A percentile compares a stretch with the other conserved stretches of the same genome.
phyloP scores from a whole-genome alignment of 208 protist species.

The Entamoeba dispar region DNA sequence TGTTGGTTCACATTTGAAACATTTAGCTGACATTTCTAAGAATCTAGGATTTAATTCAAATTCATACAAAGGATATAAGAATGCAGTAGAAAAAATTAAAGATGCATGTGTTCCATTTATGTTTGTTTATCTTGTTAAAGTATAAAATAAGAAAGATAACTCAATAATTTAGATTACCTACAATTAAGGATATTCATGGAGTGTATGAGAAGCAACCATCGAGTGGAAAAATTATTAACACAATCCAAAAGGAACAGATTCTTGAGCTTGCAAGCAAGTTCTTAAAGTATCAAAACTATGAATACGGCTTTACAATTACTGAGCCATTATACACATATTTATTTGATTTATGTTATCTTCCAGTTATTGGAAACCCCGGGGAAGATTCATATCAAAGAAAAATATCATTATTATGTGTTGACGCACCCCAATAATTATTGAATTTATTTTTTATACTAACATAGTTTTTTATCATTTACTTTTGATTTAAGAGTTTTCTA shows the following conservation, averaged over 20 bases:
- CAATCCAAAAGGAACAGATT: background rate
- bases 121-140: background rate
- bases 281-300: background rate
- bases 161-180: background rate
- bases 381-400: background rate
- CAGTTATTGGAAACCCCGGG: background rate
- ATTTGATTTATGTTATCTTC: background rate
- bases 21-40: background rate
- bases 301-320: background rate
- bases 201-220: background rate
- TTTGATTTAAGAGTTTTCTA: no score
- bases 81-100: background rate
- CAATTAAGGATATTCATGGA: background rate
- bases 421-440: background rate
- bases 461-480: no score
- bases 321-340: background rate
- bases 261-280: background rate
- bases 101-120: background rate
- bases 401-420: background rate
- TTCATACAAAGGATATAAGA: background rate
- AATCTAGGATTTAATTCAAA: background rate
- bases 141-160: no score
- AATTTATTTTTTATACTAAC: no score
- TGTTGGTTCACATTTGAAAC: background rate
- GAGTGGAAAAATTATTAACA: background rate